These are phyloP conservation scores for Platismatia glauca DNA, from an alignment of 495 filamentous ascomycete genomes.

Conservation along the genomic window DNA sequence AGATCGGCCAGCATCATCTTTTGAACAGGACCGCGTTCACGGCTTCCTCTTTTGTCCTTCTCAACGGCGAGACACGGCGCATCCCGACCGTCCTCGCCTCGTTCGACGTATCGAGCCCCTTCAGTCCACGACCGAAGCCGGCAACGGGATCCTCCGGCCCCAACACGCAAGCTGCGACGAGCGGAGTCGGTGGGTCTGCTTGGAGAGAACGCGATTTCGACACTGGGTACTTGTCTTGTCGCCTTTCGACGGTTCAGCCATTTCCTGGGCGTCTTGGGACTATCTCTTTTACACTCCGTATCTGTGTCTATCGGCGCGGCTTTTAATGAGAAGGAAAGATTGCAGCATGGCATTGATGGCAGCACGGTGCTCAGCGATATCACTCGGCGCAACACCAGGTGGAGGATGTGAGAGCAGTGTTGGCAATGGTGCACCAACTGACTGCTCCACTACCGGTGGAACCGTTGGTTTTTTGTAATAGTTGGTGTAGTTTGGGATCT, in stretches of 20 bases:
- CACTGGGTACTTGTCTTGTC: slow-evolving; percentile 6
- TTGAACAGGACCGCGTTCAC: slow-evolving; percentile 18
- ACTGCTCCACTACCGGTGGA: too few species aligned
- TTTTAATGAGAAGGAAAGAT: slow-evolving; percentile 13
- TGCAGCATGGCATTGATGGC: slow-evolving; percentile 13
- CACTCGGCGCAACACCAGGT: slow-evolving; percentile 4
- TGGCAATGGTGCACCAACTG: too few species aligned
- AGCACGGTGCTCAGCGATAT: slow-evolving; percentile 10
- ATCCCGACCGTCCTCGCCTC: slow-evolving; percentile 11
- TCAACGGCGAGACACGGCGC: slow-evolving; percentile 20
- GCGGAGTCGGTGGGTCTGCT: slow-evolving; percentile 12
- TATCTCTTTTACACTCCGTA: slow-evolving; percentile 7
- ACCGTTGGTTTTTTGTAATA: too few species aligned
- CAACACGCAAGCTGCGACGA: slow-evolving; percentile 21
- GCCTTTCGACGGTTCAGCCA: slow-evolving; percentile 11
- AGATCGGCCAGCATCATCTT: slow-evolving; percentile 18
- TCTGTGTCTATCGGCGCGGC: slow-evolving; percentile 10
- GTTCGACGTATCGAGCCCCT: slow-evolving; percentile 19
- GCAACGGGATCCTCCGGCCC: slow-evolving; percentile 18
- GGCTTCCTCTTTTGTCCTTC: slow-evolving; percentile 18
- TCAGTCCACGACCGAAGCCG: slow-evolving; percentile 17
- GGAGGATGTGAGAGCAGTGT: too few species aligned
- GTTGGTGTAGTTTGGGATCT: too few species aligned
- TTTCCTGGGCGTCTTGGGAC: slow-evolving; percentile 13
- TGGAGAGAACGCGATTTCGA: slow-evolving; percentile 7